Percentiles rank a stretch among this genome's conserved stretches.
phyloP scores from a whole-genome alignment of 768 basidiomycete species.

The Amanita thiersii region DNA sequence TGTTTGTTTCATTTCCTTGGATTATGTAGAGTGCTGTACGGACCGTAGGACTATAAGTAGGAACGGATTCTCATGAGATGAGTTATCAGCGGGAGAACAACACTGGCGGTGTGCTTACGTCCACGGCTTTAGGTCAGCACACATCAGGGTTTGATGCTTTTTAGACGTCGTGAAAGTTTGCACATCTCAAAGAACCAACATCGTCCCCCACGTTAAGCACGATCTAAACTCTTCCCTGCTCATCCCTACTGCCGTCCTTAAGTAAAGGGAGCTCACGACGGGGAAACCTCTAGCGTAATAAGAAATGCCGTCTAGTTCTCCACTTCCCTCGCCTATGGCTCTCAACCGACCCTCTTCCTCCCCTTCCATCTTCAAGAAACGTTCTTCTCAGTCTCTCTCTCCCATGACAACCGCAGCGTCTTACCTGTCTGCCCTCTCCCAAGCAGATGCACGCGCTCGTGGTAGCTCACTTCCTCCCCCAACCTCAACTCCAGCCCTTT shows the following conservation, averaged over 20 bases:
- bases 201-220: background rate
- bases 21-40: no score
- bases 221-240: background rate
- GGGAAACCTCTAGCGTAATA: background rate
- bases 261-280: background rate
- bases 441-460: slow-evolving; percentile 60
- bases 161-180: background rate
- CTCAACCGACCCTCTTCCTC: slow-evolving; percentile 41
- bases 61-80: no score
- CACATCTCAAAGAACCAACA: background rate
- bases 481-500: slow-evolving; percentile 62
- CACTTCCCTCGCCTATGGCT: slow-evolving; percentile 55
- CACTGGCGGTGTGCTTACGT: background rate
- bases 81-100: background rate
- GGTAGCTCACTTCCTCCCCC: slow-evolving; percentile 33
- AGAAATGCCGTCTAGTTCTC: slow-evolving; percentile 16
- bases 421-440: slow-evolving; percentile 34
- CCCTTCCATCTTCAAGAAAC: slow-evolving; percentile 57
- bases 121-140: background rate
- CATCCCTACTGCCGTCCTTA: background rate
- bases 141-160: background rate
- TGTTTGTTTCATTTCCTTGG: no score
- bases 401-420: slow-evolving; percentile 32
- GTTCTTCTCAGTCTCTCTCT: slow-evolving; percentile 22
- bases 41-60: no score